Evolutionary conservation across 2,329 filamentous ascomycete species (phyloP), one percentile per base, ranked within the genome.

Genomic region (Emmonsiellopsis sp.): DNA sequence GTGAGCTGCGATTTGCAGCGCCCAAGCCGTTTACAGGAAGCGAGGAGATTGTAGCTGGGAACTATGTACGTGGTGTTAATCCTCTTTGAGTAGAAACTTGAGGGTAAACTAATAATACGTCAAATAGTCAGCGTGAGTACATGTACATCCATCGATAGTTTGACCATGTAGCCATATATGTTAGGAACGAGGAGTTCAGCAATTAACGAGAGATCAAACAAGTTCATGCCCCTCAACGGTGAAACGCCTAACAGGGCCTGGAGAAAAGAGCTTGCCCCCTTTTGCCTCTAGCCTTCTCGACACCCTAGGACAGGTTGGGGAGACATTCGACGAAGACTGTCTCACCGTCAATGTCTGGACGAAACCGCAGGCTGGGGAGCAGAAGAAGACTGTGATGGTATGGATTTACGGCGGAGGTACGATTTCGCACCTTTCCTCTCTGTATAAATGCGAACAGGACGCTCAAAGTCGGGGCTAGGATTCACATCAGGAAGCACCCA

Each of bases 361-460:
- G 26, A 67, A 66, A 31, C 58, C 65, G n/a, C 61, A 67, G 41
- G 60, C 59, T 2, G 61, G 64, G 6, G 63, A 63, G 2, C 50
- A 54, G 20, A 65, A 67, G 44, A 75, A 72, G 43, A 64, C 75
- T 3, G 74, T 76, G 16, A 56, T 76, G 38, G 64, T 76, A 15
- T 77, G 72, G 69, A 68, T 76, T 7, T 67, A 72, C 47, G 74
- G 74, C 3, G 74, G 75, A 9, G 41, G 41, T 44, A 30, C 10
- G 45, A 26, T 45, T n/a, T 45, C 11, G 71, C 65, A 0, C 76
- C 73, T 51, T 62, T 57, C 2, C 63, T 62, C 42, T 40, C 6
- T 6, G 15, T 11, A 15, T 26, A 3, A 26, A 26, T 26, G 20
- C 20, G 5, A 26, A 26, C 20, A 26, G 20, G 1, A 26, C 20